These are phyloP conservation scores for Termitomyces sp. DNA, from an alignment of 768 basidiomycete species.

Conservation along the genomic window DNA sequence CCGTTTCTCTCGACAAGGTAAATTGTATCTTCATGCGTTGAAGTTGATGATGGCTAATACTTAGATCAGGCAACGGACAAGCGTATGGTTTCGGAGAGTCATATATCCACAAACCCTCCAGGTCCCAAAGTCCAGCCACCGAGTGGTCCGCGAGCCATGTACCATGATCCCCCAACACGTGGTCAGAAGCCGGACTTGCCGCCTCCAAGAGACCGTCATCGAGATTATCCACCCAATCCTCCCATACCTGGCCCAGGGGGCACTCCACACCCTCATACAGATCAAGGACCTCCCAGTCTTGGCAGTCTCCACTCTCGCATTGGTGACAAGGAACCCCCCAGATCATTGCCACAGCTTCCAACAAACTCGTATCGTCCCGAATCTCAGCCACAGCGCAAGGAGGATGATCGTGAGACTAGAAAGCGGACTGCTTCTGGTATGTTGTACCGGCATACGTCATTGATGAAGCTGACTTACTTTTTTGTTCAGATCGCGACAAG, in stretches of 20 bases:
- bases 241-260: conserved; percentile 11
- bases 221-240: conserved; percentile 36
- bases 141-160: conserved; percentile 66
- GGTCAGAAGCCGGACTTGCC: conserved; percentile 32
- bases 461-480: conserved; percentile 1
- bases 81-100: conserved; percentile 44
- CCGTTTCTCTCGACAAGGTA: conserved; percentile 56
- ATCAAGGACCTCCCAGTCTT: conserved; percentile 15
- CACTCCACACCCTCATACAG: conserved; percentile 16
- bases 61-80: conserved; percentile 46
- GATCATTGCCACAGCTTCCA: conserved; percentile 30
- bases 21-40: background rate
- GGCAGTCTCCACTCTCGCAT: conserved; percentile 46
- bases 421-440: conserved; percentile 69
- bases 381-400: conserved; percentile 32
- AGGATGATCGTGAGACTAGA: conserved; percentile 62
- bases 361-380: conserved; percentile 39
- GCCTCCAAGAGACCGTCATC: conserved; percentile 39
- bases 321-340: conserved; percentile 50
- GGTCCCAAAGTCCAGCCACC: conserved; percentile 41
- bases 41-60: conserved; percentile 7
- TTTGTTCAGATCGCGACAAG: conserved; percentile 55
- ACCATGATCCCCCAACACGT: conserved; percentile 31
- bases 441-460: conserved; percentile 13
- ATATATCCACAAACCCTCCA: conserved; percentile 22